Evolutionary conservation across 208 protist genomes (phyloP).

Genomic region (Leishmania martiniquensis): DNA sequence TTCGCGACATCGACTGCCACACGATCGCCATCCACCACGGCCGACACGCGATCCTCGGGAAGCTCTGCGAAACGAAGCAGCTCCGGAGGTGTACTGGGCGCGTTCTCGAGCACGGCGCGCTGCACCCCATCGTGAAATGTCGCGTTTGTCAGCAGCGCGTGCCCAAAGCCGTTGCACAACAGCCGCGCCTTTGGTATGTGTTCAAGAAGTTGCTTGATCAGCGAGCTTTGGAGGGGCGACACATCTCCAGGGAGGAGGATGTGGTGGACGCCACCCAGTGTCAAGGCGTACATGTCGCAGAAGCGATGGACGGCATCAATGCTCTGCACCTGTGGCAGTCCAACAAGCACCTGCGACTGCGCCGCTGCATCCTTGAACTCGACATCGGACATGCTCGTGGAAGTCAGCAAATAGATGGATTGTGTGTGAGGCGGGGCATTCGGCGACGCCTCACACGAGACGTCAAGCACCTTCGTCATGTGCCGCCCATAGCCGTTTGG

Average conservation of each 20-base stretch:
- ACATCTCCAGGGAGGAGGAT: conserved; percentile 62
- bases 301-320: conserved; percentile 48
- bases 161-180: conserved; percentile 52
- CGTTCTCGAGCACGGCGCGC: conserved; percentile 51
- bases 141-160: conserved; percentile 61
- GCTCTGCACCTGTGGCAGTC: conserved; percentile 44
- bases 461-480: conserved; percentile 66
- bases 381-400: conserved; percentile 51
- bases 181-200: conserved; percentile 50
- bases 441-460: conserved; percentile 12
- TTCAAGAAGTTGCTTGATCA: conserved; percentile 41
- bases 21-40: conserved; percentile 37
- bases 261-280: conserved; percentile 45
- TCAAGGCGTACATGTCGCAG: conserved; percentile 35
- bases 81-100: conserved; percentile 10
- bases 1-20: conserved; percentile 36
- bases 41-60: conserved; percentile 18
- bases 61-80: conserved; percentile 36
- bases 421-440: conserved; percentile 44
- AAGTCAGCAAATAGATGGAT: conserved; percentile 63
- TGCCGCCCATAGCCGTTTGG: conserved; percentile 39
- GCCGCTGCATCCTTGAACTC: conserved; percentile 34
- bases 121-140: conserved; percentile 69
- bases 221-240: conserved; percentile 31
- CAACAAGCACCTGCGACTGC: conserved; percentile 57